Percentiles rank a stretch among this genome's conserved stretches.
Conservation (phyloP, 2,329 filamentous ascomycete genomes). For the Chaetomiaceae sp. region DNA sequence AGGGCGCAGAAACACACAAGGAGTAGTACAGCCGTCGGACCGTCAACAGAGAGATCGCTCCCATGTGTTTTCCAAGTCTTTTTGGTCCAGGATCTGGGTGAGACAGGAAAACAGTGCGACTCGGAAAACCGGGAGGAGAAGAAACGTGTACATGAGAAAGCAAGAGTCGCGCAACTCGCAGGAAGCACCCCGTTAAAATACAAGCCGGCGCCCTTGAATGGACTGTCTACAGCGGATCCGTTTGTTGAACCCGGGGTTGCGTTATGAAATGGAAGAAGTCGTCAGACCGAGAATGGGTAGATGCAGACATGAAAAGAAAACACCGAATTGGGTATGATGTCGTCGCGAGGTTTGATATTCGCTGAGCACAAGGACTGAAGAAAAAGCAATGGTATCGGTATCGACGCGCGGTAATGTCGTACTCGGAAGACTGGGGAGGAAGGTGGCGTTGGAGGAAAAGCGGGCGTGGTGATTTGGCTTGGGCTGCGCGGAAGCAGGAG, state of each 20-base stretch:
- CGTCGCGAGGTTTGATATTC: neutral
- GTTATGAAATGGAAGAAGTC: slow-evolving; percentile 8
- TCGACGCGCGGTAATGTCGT: neutral
- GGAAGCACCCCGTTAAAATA: neutral
- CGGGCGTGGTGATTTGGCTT: slow-evolving; percentile 1
- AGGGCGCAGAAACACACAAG: neutral
- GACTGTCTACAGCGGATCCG: neutral
- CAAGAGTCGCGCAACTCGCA: slow-evolving; percentile 3
- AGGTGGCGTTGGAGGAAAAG: neutral
- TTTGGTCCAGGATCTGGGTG: slow-evolving; percentile 18
- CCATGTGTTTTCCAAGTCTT: neutral
- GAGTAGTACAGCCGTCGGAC: neutral
- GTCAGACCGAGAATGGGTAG: slow-evolving; percentile 4
- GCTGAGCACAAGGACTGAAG: neutral
- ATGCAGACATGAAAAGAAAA: slow-evolving; percentile 3
- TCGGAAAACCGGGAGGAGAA: slow-evolving; percentile 7
- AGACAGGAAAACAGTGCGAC: slow-evolving; percentile 2
- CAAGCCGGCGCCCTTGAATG: neutral
- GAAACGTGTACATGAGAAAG: slow-evolving; percentile 20
- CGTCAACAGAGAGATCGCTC: slow-evolving; percentile 1
- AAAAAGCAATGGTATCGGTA: neutral
- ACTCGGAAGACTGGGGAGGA: neutral
- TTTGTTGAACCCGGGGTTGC: slow-evolving; percentile 2
- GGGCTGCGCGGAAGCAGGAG: too few species aligned
- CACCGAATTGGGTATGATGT: slow-evolving; percentile 17